Evolutionary conservation across 2,329 filamentous ascomycete species (phyloP), one percentile per base, ranked within the genome.

Genomic region (Hypoxylon sp.): DNA sequence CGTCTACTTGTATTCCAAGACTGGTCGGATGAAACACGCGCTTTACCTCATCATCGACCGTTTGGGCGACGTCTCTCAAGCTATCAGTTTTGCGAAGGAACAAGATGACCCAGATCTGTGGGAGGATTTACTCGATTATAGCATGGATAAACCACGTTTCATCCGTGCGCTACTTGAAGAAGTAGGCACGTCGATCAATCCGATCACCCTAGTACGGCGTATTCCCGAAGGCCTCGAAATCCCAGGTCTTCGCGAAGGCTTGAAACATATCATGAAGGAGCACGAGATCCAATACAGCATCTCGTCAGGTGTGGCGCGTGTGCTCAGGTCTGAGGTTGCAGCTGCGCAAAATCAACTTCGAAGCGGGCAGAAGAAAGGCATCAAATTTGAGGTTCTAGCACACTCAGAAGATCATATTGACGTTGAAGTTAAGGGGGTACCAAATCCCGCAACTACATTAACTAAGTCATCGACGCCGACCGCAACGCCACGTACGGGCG

Each of bases 141-240:
- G 89, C 54, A 97, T 99, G 94, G 91, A 97, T 73, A 96, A 97
- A 67, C 94, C 94, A 1, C 84, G 84, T 29, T 99, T 99, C 73
- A 97, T 99, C 61, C 87, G 90, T 8, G 92, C 90, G 0, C 77
- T 99, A 3, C 82, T 99, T 0, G 91, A 96, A 65, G 91, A 97
- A 73, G 93, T 96, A 1, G 94, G 94, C 25, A 97, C 92, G 1
- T 85, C 91, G 1, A 94, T 99, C 65, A 87, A 97, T 65, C 94
- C 94, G 0, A 93, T 97, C 56, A 89, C 88, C 11, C 82, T 99
- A 3, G 90, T 99, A 4, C 82, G 89, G 9, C 84, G 92, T 4
- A 99, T 99, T 19, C 94, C 94, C 0, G 91, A 95, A 66, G 92
- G 94, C 0, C 78, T 99, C 0, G 91, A 97, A 67, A 95, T 99